Evolutionary conservation across 768 basidiomycete species (phyloP).

Genomic region (Ramaria rubella): DNA sequence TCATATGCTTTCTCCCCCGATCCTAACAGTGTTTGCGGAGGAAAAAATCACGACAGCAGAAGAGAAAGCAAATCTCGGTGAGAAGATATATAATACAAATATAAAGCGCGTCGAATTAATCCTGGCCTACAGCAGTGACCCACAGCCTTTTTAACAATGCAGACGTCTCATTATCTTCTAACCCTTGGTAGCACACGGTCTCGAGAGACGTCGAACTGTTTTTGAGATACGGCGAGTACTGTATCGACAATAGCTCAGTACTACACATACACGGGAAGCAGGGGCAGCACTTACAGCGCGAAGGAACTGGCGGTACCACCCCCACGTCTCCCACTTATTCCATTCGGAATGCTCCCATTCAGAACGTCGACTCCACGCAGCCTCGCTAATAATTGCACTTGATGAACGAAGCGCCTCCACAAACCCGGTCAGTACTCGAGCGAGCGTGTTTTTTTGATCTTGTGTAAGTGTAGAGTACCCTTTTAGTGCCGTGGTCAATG

Average conservation of each 20-base stretch:
- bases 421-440: slow-evolving; percentile 72
- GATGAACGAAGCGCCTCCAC: slow-evolving; percentile 54
- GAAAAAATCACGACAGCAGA: too few species aligned
- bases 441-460: slow-evolving; percentile 70
- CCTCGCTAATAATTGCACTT: slow-evolving; percentile 52
- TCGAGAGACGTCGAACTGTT: slow-evolving; percentile 67
- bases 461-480: slow-evolving; percentile 66
- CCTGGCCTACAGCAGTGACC: slow-evolving; percentile 63
- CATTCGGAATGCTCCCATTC: slow-evolving; percentile 71
- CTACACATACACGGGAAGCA: background rate
- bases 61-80: too few species aligned
- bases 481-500: slow-evolving; percentile 64
- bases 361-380: slow-evolving; percentile 63
- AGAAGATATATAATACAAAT: too few species aligned
- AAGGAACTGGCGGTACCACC: slow-evolving; percentile 89
- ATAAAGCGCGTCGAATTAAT: slow-evolving; percentile 15
- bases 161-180: slow-evolving; percentile 54
- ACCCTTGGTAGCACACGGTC: slow-evolving; percentile 59
- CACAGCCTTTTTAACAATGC: slow-evolving; percentile 60
- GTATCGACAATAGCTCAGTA: background rate
- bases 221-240: slow-evolving; percentile 79
- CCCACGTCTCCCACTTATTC: slow-evolving; percentile 84
- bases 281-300: slow-evolving; percentile 48
- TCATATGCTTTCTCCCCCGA: too few species aligned
- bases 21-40: too few species aligned